Evolutionary conservation across 176 grass and related monocot species (phyloP).

Genomic region (Triticum timopheevii): DNA sequence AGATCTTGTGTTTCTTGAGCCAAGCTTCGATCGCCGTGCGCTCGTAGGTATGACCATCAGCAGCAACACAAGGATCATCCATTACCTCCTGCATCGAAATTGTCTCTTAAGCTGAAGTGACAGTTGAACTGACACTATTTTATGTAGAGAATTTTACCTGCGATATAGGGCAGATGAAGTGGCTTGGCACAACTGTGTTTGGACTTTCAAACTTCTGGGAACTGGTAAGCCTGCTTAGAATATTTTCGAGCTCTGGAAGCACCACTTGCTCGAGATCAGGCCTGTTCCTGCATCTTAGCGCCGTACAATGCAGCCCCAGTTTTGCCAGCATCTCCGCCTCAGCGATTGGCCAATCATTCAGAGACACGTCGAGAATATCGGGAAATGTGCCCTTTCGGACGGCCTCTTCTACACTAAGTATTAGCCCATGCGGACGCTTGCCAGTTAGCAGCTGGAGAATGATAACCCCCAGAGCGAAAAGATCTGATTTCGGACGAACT

Average conservation of each 20-base stretch:
- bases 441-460: slow-evolving; percentile 74
- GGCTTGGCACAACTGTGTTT: slow-evolving; percentile 43
- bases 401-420: slow-evolving; percentile 46
- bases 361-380: slow-evolving; percentile 50
- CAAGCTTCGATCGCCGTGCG: slow-evolving; percentile 77
- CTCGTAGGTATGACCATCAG: slow-evolving; percentile 91
- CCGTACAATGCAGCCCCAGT: slow-evolving; percentile 63
- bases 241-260: slow-evolving; percentile 73
- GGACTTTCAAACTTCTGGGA: slow-evolving; percentile 31
- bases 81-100: slow-evolving; percentile 65
- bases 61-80: slow-evolving; percentile 78
- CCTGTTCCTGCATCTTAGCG: slow-evolving; percentile 68
- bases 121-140: background rate
- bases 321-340: slow-evolving; percentile 72
- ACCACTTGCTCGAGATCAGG: slow-evolving; percentile 67
- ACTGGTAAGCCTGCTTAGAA: slow-evolving; percentile 51
- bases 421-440: slow-evolving; percentile 62
- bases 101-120: background rate
- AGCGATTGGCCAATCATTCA: slow-evolving; percentile 61
- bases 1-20: slow-evolving; percentile 60
- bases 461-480: slow-evolving; percentile 76
- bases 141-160: slow-evolving; percentile 47
- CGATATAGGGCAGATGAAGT: slow-evolving; percentile 79
- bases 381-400: slow-evolving; percentile 43
- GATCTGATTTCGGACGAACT: slow-evolving; percentile 85